Evolutionary conservation across 257 asterid species (phyloP).

Genomic region (Solanum acaule): DNA sequence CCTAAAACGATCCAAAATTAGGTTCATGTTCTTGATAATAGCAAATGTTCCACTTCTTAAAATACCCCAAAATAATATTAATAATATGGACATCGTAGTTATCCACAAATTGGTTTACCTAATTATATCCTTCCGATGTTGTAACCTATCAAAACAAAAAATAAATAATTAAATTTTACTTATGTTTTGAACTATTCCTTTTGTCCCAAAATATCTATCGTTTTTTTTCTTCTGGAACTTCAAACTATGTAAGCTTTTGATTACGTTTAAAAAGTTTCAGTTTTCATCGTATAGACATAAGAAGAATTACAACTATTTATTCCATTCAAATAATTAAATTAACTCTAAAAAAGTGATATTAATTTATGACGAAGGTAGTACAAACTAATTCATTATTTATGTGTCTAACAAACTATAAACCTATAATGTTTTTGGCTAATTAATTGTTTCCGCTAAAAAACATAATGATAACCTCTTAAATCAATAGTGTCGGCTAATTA

Average conservation of each 20-base stretch:
- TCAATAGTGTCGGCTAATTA: neutral
- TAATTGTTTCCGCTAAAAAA: neutral
- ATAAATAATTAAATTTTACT: no score
- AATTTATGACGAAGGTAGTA: neutral
- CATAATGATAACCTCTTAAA: neutral
- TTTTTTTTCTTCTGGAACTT: neutral
- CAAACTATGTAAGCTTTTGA: neutral
- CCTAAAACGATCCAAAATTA: neutral
- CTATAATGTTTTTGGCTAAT: neutral
- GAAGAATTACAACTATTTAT: neutral
- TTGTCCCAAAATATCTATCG: neutral
- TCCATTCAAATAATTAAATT: neutral
- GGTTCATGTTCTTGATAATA: neutral
- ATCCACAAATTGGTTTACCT: neutral
- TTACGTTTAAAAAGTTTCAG: neutral
- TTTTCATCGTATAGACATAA: neutral
- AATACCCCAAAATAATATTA: neutral
- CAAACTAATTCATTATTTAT: neutral
- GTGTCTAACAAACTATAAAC: neutral
- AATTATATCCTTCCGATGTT: neutral
- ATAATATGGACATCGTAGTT: neutral
- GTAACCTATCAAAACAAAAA: neutral
- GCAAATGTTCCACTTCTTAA: neutral
- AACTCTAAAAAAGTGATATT: neutral
- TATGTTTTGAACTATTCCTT: neutral